Evolutionary conservation across 2,329 filamentous ascomycete species (phyloP), one percentile per base, ranked within the genome.

Genomic region (Coniochaeta sp.): DNA sequence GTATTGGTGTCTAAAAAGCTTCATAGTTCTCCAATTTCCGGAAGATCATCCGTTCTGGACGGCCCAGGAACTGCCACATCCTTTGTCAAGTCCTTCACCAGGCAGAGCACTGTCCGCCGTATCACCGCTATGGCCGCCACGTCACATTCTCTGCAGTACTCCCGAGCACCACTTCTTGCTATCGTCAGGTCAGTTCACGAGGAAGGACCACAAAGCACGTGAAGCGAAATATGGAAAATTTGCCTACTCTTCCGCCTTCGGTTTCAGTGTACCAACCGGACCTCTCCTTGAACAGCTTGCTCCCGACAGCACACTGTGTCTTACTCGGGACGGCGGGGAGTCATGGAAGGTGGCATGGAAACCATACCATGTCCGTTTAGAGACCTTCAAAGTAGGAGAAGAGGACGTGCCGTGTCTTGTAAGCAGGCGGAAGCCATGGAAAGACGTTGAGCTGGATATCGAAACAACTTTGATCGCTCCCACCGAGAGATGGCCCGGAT

Each of bases 1-100:
- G 0, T 78, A 78, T 60, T 78, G 76, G 76, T 71, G 72, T n/a
- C 61, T 77, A 59, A 77, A 77, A 60, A 71, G 72, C 0, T 72
- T 77, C 16, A 64, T 74, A 17, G 68, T 71, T 0, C 63, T 77
- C 1, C 69, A 67, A 6, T 57, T 77, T 1, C 64, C 67, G 0
- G 43, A 63, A 24, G 59, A 60, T 0, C 68, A 77, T 60, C 61
- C 67, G 0, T 77, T 78, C 60, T 59, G 47, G 58, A 55, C n/a
- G 4, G 26, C 19, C 19, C n/a, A 40, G 31, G 31, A 58, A 56
- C 40, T 61, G 40, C 38, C 57, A 17, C 31, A 61, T 26, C 34
- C 58, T 3, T 14, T 36, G n/a, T 28, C 14, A 5, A 47, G 28
- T n/a, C n/a, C n/a, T n/a, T n/a, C 34, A 26, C 4, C 16, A 26